Conservation (phyloP, 148 eudicot genomes). For the Chenopodium suecicum region DNA sequence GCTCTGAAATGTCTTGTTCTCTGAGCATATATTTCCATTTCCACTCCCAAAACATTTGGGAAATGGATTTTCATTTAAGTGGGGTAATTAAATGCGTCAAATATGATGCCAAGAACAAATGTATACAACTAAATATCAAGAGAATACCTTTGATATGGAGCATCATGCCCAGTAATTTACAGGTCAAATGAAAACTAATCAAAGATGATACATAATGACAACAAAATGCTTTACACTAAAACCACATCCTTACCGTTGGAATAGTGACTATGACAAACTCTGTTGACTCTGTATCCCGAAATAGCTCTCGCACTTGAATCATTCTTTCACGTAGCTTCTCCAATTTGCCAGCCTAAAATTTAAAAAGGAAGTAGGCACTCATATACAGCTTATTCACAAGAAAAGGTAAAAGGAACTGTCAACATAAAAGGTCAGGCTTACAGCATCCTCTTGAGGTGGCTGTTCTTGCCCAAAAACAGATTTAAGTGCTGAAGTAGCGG, state of each 20-base stretch:
- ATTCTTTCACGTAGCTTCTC: slow-evolving; percentile 84
- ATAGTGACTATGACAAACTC: slow-evolving; percentile 97
- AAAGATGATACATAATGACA: neutral
- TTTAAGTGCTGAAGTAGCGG: slow-evolving; percentile 95
- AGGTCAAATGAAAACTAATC: neutral
- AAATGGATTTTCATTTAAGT: neutral
- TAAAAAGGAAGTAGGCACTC: neutral
- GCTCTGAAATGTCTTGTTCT: too few relatives aligned
- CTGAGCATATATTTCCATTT: too few relatives aligned
- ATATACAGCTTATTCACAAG: neutral
- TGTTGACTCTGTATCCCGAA: slow-evolving; percentile 83
- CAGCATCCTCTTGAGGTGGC: slow-evolving; percentile 51
- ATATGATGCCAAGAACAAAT: neutral
- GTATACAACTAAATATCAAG: neutral
- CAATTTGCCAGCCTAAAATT: slow-evolving; percentile 64
- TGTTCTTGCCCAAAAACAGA: slow-evolving; percentile 87
- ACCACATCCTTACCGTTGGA: slow-evolving; percentile 68
- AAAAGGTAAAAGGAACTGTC: neutral
- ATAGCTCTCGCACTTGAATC: slow-evolving; percentile 92
- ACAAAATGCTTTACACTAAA: neutral
- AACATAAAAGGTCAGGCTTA: slow-evolving; percentile 34
- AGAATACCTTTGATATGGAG: neutral
- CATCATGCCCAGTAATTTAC: neutral
- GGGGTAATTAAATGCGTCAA: neutral
- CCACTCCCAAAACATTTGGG: neutral